These are phyloP conservation scores for Saksenaea vasiformis DNA, from an alignment of 371 early-diverging fungal genomes.

Conservation along the genomic window DNA sequence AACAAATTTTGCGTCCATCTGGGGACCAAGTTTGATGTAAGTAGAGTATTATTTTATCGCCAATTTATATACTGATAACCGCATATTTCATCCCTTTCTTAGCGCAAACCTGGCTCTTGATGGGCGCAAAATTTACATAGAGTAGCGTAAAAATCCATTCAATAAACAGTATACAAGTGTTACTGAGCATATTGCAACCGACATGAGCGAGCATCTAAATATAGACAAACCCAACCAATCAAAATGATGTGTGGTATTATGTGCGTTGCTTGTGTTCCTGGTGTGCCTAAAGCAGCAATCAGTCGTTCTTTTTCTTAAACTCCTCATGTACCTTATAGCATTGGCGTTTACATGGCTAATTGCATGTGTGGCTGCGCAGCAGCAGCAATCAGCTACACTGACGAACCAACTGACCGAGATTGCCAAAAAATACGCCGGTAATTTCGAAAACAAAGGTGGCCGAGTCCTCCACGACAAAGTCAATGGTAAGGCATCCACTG, in stretches of 20 bases:
- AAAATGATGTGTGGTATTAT: background rate
- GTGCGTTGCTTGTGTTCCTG: background rate
- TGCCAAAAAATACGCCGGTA: conserved; percentile 28
- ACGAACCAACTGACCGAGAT: conserved; percentile 7
- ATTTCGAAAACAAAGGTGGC: conserved; percentile 42
- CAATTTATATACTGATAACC: no score
- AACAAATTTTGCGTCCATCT: no score
- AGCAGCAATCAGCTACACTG: conserved; percentile 10
- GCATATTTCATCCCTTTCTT: no score
- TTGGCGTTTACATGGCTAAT: background rate
- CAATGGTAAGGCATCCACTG: conserved; percentile 34
- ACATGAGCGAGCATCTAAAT: conserved; percentile 6
- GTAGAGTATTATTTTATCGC: no score
- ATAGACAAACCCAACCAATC: background rate
- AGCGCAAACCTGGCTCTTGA: no score
- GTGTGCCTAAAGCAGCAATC: background rate
- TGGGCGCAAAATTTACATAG: no score
- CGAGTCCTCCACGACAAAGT: conserved; percentile 40
- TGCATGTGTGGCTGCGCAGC: conserved; percentile 3
- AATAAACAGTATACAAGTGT: no score
- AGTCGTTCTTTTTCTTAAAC: background rate
- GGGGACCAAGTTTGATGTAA: no score
- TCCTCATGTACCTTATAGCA: background rate
- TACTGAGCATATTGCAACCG: no score
- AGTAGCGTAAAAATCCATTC: no score